phyloP scores from a whole-genome alignment of 2,329 filamentous ascomycete genomes.

The Beauveria caledonica region DNA sequence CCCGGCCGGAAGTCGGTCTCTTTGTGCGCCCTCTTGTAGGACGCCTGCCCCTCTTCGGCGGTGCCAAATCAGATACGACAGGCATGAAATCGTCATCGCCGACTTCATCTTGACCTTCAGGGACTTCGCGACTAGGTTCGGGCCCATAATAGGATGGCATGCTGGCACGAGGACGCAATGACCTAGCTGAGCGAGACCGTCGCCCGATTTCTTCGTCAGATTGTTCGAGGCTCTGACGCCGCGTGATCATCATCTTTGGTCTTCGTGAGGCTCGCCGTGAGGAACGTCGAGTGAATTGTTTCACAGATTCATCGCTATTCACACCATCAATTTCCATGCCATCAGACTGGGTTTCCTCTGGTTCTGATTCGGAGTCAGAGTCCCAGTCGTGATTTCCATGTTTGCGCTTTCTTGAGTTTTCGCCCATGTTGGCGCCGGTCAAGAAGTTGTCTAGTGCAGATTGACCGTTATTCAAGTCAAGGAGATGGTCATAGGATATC shows the following conservation, averaged over 20 bases:
- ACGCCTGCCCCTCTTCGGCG: slow-evolving; percentile 17
- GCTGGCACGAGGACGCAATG: slow-evolving; percentile 19
- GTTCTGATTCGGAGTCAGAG: slow-evolving; percentile 18
- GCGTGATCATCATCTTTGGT: slow-evolving; percentile 2
- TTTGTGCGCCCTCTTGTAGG: slow-evolving; percentile 14
- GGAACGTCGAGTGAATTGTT: slow-evolving; percentile 5
- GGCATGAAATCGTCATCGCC: slow-evolving; percentile 27
- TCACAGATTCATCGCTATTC: slow-evolving; percentile 15
- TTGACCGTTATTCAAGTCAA: slow-evolving; percentile 25
- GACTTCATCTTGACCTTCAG: neutral
- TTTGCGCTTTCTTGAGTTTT: slow-evolving; percentile 24
- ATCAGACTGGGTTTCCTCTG: slow-evolving; percentile 15
- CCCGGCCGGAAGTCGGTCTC: neutral
- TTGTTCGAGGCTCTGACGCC: neutral
- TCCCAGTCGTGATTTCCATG: slow-evolving; percentile 21
- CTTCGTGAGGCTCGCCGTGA: slow-evolving; percentile 9
- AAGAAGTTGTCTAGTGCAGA: slow-evolving; percentile 19
- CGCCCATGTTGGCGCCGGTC: slow-evolving; percentile 15
- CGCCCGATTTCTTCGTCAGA: neutral
- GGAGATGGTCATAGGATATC: slow-evolving; percentile 24
- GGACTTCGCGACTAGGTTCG: neutral
- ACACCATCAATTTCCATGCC: slow-evolving; percentile 22
- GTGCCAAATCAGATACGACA: slow-evolving; percentile 29
- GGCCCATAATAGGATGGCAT: slow-evolving; percentile 12
- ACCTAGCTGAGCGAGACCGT: neutral